Conservation (phyloP, 2,329 filamentous ascomycete genomes). For the Pseudogymnoascus sp. region DNA sequence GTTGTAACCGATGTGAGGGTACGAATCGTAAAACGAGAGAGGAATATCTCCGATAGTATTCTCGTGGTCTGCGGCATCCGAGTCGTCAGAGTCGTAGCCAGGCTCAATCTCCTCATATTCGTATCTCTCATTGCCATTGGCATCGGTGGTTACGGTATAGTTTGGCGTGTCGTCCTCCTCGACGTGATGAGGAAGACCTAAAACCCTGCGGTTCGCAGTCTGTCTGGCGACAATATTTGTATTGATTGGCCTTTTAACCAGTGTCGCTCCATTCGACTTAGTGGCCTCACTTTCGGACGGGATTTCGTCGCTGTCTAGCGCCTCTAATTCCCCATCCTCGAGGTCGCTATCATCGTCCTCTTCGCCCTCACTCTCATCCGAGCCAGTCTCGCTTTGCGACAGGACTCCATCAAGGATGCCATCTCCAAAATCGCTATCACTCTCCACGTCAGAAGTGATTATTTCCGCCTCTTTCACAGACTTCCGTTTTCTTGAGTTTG, state of each 20-base stretch:
- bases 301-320: conserved; percentile 41
- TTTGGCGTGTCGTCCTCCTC: conserved; percentile 36
- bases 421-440: conserved; percentile 52
- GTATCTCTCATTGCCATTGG: conserved; percentile 84
- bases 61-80: conserved; percentile 64
- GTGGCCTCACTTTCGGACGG: conserved; percentile 32
- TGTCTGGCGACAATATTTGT: conserved; percentile 25
- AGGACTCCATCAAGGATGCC: conserved; percentile 47
- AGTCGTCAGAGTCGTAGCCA: conserved; percentile 92
- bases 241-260: conserved; percentile 8
- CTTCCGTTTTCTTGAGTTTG: conserved; percentile 48
- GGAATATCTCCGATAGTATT: conserved; percentile 97
- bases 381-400: conserved; percentile 49
- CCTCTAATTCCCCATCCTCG: conserved; percentile 30
- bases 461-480: conserved; percentile 46
- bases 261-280: conserved; percentile 24
- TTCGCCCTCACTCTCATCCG: conserved; percentile 41
- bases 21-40: conserved; percentile 90
- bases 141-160: conserved; percentile 61
- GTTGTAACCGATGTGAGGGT: conserved; percentile 96
- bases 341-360: conserved; percentile 37
- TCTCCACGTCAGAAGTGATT: conserved; percentile 40
- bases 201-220: conserved; percentile 2
- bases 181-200: neutral
- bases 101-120: conserved; percentile 91